Conservation (phyloP, 75 land plant genomes). For the Sequoia sempervirens region DNA sequence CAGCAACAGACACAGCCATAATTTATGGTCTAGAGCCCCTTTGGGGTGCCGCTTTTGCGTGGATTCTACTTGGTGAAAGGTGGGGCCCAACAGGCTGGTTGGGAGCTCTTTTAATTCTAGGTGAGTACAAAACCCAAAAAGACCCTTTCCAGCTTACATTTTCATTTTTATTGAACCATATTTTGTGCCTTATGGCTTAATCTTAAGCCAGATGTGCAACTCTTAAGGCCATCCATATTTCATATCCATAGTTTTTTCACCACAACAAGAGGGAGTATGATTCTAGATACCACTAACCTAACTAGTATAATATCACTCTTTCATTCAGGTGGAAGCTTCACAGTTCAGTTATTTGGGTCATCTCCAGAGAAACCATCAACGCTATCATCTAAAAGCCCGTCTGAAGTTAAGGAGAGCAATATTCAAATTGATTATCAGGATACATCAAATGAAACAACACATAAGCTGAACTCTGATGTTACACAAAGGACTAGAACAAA, state of each 20-base stretch:
- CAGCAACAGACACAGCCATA: conserved; percentile 86
- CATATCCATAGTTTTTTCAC: not conserved
- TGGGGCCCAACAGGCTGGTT: conserved; percentile 80
- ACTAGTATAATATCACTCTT: not conserved
- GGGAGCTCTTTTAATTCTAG: conserved; percentile 73
- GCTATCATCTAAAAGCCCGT: not conserved
- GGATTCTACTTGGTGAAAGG: conserved; percentile 88
- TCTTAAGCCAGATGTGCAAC: not conserved
- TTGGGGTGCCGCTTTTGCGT: conserved; percentile 98
- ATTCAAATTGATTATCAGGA: not conserved
- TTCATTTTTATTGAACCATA: not conserved
- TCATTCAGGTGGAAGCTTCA: conserved; percentile 24
- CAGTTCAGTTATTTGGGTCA: conserved; percentile 17
- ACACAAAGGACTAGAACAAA: not conserved
- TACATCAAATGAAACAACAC: not conserved
- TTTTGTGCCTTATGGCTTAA: not conserved
- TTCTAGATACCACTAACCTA: not conserved
- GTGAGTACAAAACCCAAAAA: conserved; percentile 24
- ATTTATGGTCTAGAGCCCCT: conserved; percentile 83
- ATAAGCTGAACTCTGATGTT: not conserved
- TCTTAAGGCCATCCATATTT: not conserved
- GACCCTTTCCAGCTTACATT: not conserved
- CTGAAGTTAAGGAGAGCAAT: not conserved
- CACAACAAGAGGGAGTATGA: not conserved
- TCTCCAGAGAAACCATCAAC: not conserved